phyloP scores from a whole-genome alignment of 2,329 filamentous ascomycete genomes.

The Alternaria infectoria region DNA sequence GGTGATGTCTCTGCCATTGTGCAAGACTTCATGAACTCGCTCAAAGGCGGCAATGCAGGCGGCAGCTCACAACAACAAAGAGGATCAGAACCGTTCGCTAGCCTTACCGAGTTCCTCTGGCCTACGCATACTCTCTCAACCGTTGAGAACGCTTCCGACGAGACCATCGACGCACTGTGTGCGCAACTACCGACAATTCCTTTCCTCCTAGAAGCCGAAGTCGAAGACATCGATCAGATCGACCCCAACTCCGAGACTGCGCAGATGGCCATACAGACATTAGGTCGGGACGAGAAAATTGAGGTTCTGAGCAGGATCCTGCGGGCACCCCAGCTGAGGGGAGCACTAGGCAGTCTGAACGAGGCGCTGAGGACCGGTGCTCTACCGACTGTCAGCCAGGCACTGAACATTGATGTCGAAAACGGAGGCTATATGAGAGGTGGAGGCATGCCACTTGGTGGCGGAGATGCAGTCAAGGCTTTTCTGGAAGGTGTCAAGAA shows the following conservation, averaged over 20 bases:
- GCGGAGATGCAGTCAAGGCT: conserved; percentile 85
- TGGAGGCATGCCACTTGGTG: conserved; percentile 82
- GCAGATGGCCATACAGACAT: conserved; percentile 74
- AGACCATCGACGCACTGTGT: conserved; percentile 76
- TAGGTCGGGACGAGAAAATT: conserved; percentile 79
- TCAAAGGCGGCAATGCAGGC: conserved; percentile 63
- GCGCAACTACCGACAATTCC: conserved; percentile 79
- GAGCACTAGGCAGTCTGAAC: conserved; percentile 83
- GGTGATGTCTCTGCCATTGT: conserved; percentile 78
- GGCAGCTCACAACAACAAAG: conserved; percentile 38
- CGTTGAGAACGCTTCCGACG: conserved; percentile 69
- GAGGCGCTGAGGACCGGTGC: conserved; percentile 90
- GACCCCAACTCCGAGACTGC: conserved; percentile 73
- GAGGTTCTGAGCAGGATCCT: conserved; percentile 80
- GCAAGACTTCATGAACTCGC: conserved; percentile 85
- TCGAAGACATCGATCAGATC: conserved; percentile 63
- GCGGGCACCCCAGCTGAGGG: conserved; percentile 87
- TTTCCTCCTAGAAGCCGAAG: conserved; percentile 75
- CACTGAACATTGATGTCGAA: conserved; percentile 77
- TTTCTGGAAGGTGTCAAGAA: conserved; percentile 90
- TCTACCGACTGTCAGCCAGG: conserved; percentile 86
- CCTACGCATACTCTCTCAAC: conserved; percentile 79
- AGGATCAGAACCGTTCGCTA: conserved; percentile 73
- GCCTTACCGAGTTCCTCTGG: conserved; percentile 83
- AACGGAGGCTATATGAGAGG: conserved; percentile 83